A percentile compares a stretch with the other conserved stretches of the same genome.
These are phyloP conservation scores for Globisporangium nunn DNA, from an alignment of 352 stramenopile species.

Conservation along the genomic window DNA sequence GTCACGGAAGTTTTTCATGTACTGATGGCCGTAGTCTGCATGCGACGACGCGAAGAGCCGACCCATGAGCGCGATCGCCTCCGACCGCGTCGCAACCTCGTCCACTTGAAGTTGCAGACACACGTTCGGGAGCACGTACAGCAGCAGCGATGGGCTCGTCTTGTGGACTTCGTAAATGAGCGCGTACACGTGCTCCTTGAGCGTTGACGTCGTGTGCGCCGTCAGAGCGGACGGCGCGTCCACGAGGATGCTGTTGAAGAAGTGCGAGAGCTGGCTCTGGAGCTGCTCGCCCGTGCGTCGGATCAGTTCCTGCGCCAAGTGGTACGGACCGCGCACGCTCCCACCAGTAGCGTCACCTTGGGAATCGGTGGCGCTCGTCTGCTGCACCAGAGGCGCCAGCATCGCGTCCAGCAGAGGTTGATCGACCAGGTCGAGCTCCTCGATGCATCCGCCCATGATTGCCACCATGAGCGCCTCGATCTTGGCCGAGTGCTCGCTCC, in stretches of 20 bases:
- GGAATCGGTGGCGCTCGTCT: conserved; percentile 1
- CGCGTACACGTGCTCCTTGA: conserved; percentile 79
- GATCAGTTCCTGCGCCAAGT: conserved; percentile 72
- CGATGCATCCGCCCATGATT: conserved; percentile 65
- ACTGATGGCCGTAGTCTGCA: conserved; percentile 66
- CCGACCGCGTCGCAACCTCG: conserved; percentile 71
- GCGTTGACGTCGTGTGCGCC: conserved; percentile 28
- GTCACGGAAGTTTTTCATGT: conserved; percentile 80
- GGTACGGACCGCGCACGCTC: conserved; percentile 29
- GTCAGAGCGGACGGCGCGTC: conserved; percentile 28
- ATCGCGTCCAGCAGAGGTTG: conserved; percentile 63
- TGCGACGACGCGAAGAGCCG: conserved; percentile 72
- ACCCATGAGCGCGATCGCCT: conserved; percentile 69
- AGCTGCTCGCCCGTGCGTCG: conserved; percentile 56
- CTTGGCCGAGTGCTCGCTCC: conserved; percentile 49
- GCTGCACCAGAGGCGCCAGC: conserved; percentile 44
- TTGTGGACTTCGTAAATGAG: conserved; percentile 84
- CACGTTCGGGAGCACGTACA: conserved; percentile 83
- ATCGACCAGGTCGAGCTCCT: conserved; percentile 62
- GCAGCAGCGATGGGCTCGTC: conserved; percentile 59
- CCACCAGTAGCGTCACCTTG: not conserved
- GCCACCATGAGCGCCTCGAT: conserved; percentile 73
- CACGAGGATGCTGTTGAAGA: conserved; percentile 79
- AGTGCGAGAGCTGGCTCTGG: conserved; percentile 60
- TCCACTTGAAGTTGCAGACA: conserved; percentile 84